These are phyloP conservation scores for Fusarium drepaniforme DNA, from an alignment of 2,329 filamentous ascomycete genomes.

Conservation along the genomic window DNA sequence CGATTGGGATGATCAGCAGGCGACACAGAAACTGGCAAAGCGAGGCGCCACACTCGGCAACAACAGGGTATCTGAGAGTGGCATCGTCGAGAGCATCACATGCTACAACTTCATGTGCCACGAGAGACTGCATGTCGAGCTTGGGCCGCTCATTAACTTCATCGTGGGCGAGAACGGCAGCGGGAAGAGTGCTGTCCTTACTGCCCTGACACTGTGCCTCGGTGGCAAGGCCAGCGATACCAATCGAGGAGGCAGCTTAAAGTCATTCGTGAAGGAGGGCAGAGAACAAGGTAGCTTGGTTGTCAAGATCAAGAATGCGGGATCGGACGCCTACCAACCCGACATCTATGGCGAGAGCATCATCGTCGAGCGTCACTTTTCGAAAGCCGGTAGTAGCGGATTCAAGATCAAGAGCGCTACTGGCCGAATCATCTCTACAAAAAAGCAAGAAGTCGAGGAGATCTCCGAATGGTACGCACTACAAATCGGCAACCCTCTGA, in stretches of 20 bases:
- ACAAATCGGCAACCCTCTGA: slow-evolving; percentile 97
- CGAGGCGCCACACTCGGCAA: slow-evolving; percentile 65
- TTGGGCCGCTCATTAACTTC: slow-evolving; percentile 98
- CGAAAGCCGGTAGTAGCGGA: slow-evolving; percentile 77
- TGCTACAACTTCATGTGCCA: slow-evolving; percentile 99
- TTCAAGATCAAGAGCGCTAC: slow-evolving; percentile 87
- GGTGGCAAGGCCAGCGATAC: slow-evolving; percentile 94
- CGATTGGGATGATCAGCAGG: slow-evolving; percentile 71
- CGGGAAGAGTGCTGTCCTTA: slow-evolving; percentile 95
- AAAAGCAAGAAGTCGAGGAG: slow-evolving; percentile 89
- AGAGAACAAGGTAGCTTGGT: slow-evolving; percentile 80
- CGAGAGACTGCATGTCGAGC: slow-evolving; percentile 79
- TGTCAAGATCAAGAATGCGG: slow-evolving; percentile 92
- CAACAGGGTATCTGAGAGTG: slow-evolving; percentile 83
- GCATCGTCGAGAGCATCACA: slow-evolving; percentile 88
- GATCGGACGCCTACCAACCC: slow-evolving; percentile 84
- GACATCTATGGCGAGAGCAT: slow-evolving; percentile 88
- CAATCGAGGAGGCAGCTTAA: slow-evolving; percentile 90
- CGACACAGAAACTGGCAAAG: slow-evolving; percentile 72
- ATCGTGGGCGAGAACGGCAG: slow-evolving; percentile 98
- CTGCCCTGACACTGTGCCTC: slow-evolving; percentile 92
- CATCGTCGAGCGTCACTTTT: slow-evolving; percentile 91
- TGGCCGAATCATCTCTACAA: slow-evolving; percentile 80
- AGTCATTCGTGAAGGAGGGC: slow-evolving; percentile 92
- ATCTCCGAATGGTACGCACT: slow-evolving; percentile 94